These are phyloP conservation scores for Lonicera japonica DNA, from an alignment of 129 eudicot species.

Conservation along the genomic window DNA sequence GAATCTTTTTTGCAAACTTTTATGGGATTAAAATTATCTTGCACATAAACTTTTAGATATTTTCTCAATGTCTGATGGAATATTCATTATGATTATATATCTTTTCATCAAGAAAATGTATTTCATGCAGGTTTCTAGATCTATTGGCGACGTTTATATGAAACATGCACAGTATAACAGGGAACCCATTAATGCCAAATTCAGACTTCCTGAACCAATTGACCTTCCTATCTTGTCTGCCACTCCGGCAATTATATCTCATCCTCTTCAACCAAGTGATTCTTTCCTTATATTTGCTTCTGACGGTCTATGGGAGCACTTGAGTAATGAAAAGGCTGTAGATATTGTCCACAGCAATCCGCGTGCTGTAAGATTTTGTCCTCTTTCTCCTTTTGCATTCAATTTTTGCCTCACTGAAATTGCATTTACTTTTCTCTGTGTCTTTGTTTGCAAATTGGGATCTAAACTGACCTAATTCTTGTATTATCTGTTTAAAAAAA, in stretches of 20 bases:
- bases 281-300: conserved; percentile 72
- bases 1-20: no score
- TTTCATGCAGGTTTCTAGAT: conserved; percentile 59
- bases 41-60: no score
- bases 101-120: background rate
- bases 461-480: background rate
- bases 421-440: background rate
- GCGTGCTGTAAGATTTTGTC: conserved; percentile 40
- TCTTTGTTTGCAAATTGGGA: background rate
- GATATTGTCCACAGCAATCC: conserved; percentile 65
- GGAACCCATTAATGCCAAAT: conserved; percentile 45
- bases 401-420: background rate
- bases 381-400: background rate
- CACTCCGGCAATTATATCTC: conserved; percentile 54
- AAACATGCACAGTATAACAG: conserved; percentile 50
- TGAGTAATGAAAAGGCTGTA: conserved; percentile 66
- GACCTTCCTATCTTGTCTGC: conserved; percentile 61
- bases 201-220: conserved; percentile 50
- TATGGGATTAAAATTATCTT: no score
- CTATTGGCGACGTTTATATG: conserved; percentile 73
- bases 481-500: no score
- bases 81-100: no score
- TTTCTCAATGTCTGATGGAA: no score
- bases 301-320: conserved; percentile 80
- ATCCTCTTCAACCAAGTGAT: conserved; percentile 57